Evolutionary conservation across 2,329 filamentous ascomycete species (phyloP).

Genomic region (Ceratocystis cacaofunesta): DNA sequence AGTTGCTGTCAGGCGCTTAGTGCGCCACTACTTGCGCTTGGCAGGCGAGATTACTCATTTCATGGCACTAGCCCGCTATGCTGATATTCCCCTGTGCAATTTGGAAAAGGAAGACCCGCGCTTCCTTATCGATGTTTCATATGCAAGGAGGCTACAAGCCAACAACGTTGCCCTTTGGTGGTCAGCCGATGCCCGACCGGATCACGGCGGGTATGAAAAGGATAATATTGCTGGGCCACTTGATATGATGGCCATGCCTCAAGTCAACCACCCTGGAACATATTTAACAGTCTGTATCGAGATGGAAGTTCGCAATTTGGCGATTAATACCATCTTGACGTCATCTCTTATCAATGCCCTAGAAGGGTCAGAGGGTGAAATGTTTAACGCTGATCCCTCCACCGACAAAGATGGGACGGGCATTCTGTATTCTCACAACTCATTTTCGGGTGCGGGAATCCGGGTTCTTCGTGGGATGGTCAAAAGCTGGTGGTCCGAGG

Average conservation of each 20-base stretch:
- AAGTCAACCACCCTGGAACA: conserved; percentile 81
- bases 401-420: conserved; percentile 29
- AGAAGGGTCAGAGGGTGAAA: conserved; percentile 74
- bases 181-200: conserved; percentile 72
- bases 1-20: conserved; percentile 70
- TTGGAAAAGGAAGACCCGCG: conserved; percentile 85
- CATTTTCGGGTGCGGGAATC: conserved; percentile 84
- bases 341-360: conserved; percentile 94
- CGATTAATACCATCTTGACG: conserved; percentile 94
- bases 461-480: conserved; percentile 94
- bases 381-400: conserved; percentile 62
- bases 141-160: conserved; percentile 74
- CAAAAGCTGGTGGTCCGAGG: conserved; percentile 95
- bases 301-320: conserved; percentile 79
- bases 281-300: conserved; percentile 96
- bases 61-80: conserved; percentile 75
- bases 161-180: conserved; percentile 96
- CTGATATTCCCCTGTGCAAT: conserved; percentile 89
- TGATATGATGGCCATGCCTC: conserved; percentile 81
- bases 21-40: conserved; percentile 84
- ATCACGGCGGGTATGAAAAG: conserved; percentile 89
- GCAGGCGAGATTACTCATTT: conserved; percentile 85
- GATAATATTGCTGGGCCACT: conserved; percentile 75
- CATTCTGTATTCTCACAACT: conserved; percentile 32
- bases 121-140: conserved; percentile 90